These are phyloP conservation scores for Arabidopsis lyrata DNA, from an alignment of 441 rosid genomes.

Conservation along the genomic window DNA sequence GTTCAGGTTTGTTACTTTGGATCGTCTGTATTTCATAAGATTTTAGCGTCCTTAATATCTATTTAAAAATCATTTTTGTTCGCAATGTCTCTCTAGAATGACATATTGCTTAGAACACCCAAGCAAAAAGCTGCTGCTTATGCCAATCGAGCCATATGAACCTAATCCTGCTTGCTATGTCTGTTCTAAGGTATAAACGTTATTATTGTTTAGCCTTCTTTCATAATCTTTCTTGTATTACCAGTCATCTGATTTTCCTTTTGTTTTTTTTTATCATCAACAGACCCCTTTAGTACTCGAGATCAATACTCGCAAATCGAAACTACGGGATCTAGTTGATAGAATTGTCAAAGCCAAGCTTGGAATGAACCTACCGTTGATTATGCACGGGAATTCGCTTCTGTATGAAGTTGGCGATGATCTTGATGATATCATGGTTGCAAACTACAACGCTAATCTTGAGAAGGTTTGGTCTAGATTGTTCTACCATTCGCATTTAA, in stretches of 20 bases:
- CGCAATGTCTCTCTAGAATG: slow-evolving; percentile 65
- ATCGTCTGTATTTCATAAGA: background rate
- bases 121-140: slow-evolving; percentile 83
- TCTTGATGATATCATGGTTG: slow-evolving; percentile 80
- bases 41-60: slow-evolving; percentile 18
- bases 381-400: slow-evolving; percentile 83
- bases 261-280: slow-evolving; percentile 14
- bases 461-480: slow-evolving; percentile 70
- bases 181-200: slow-evolving; percentile 80
- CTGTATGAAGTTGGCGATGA: slow-evolving; percentile 98
- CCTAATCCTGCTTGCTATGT: slow-evolving; percentile 92
- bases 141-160: slow-evolving; percentile 95
- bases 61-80: background rate
- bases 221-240: slow-evolving; percentile 18
- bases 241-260: slow-evolving; percentile 26
- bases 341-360: slow-evolving; percentile 93
- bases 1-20: slow-evolving; percentile 68
- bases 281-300: slow-evolving; percentile 91
- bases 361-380: slow-evolving; percentile 88
- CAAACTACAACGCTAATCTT: slow-evolving; percentile 86
- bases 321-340: slow-evolving; percentile 91
- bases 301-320: slow-evolving; percentile 74
- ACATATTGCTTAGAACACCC: slow-evolving; percentile 96
- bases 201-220: slow-evolving; percentile 28
- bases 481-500: slow-evolving; percentile 19